Evolutionary conservation across 164 flowering plant species (phyloP).

Genomic region (Liquidambar formosana): DNA sequence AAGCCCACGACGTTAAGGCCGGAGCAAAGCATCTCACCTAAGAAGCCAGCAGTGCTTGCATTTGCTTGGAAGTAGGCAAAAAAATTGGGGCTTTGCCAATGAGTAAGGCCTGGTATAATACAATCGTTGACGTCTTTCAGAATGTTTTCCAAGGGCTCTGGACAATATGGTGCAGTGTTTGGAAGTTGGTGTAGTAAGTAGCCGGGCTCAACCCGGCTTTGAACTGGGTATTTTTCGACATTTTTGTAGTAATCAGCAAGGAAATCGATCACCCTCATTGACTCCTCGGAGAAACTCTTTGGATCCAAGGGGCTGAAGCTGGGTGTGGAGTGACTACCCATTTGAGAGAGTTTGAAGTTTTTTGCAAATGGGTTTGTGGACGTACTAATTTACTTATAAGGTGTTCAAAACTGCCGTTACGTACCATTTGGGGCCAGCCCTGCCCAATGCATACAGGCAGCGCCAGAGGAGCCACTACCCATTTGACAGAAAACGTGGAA

Average conservation of each 20-base stretch:
- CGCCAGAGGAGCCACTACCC: no score
- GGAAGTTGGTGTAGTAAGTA: not conserved
- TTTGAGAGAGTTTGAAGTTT: no score
- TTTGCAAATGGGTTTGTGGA: no score
- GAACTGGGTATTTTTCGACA: conserved; percentile 41
- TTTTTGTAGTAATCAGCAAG: not conserved
- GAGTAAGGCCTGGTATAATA: not conserved
- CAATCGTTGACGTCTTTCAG: not conserved
- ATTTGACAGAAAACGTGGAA: no score
- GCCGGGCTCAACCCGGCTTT: not conserved
- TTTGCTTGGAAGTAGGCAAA: not conserved
- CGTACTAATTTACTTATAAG: no score
- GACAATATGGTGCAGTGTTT: not conserved
- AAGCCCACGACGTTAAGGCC: not conserved
- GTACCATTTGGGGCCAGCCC: no score
- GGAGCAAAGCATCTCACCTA: not conserved
- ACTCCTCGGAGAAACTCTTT: no score
- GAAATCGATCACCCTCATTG: no score
- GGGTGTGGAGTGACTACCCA: no score
- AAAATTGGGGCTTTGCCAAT: not conserved
- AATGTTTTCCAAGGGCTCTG: not conserved
- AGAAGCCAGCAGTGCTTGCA: not conserved
- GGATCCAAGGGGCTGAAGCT: no score
- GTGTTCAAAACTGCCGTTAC: no score
- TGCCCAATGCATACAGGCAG: no score